Evolutionary conservation across 371 early-diverging fungal genomes (phyloP).

Genomic region (Syncephalastrum sp.): DNA sequence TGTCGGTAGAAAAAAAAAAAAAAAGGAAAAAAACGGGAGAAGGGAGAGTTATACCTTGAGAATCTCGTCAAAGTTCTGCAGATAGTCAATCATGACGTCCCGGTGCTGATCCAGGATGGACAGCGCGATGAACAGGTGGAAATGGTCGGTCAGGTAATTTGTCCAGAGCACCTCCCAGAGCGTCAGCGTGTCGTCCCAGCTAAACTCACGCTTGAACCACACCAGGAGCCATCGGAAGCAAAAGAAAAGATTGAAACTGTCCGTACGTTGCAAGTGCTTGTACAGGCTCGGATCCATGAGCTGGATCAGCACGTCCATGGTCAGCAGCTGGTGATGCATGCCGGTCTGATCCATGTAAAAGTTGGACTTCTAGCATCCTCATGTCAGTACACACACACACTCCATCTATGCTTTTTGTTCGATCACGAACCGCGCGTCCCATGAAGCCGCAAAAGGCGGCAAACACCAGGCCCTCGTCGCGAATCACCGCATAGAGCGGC

Average conservation of each 20-base stretch:
- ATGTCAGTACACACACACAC: neutral
- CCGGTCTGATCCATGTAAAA: slow-evolving; percentile 85
- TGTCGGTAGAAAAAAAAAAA: neutral
- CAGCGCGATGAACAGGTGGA: slow-evolving; percentile 86
- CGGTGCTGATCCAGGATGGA: slow-evolving; percentile 87
- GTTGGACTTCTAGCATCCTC: slow-evolving; percentile 57
- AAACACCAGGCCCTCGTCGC: slow-evolving; percentile 83
- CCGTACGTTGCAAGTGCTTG: slow-evolving; percentile 74
- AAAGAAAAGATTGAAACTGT: slow-evolving; percentile 85
- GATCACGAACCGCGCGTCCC: slow-evolving; percentile 72
- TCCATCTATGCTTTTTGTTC: neutral
- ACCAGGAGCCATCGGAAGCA: slow-evolving; percentile 95
- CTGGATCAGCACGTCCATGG: slow-evolving; percentile 74
- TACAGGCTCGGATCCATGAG: slow-evolving; percentile 81
- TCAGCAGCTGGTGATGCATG: slow-evolving; percentile 83
- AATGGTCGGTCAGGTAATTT: slow-evolving; percentile 75
- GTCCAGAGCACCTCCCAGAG: slow-evolving; percentile 93
- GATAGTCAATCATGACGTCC: slow-evolving; percentile 74
- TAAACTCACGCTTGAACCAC: slow-evolving; percentile 93
- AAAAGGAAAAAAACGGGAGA: too few relatives aligned
- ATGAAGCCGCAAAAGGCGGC: slow-evolving; percentile 89
- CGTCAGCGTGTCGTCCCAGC: slow-evolving; percentile 73
- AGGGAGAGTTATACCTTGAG: slow-evolving; percentile 64
- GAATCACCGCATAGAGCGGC: slow-evolving; percentile 81
- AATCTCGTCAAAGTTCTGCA: slow-evolving; percentile 85